Percentiles rank a stretch among this genome's conserved stretches.
Evolutionary conservation across 371 early-diverging fungal species (phyloP).

Genomic region (Mucor ambiguus): DNA sequence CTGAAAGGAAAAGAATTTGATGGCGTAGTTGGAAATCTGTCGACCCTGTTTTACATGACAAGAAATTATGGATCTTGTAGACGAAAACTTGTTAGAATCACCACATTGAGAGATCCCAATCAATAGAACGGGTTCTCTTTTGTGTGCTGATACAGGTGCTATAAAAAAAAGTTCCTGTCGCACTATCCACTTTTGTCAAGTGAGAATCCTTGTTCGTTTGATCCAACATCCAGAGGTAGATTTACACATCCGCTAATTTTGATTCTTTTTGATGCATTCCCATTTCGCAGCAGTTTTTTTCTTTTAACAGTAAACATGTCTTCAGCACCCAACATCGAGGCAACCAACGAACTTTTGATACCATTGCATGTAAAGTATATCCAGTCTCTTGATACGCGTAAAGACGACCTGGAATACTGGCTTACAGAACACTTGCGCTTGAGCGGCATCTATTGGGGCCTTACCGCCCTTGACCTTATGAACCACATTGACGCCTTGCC

Average conservation of each 20-base stretch:
- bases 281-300: neutral
- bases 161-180: too few species aligned
- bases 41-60: neutral
- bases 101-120: too few species aligned
- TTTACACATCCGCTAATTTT: neutral
- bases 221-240: too few species aligned
- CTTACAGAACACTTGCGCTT: slow-evolving; percentile 89
- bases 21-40: neutral
- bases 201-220: too few species aligned
- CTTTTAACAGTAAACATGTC: slow-evolving; percentile 2
- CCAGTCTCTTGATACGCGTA: slow-evolving; percentile 72
- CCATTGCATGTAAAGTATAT: slow-evolving; percentile 81
- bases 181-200: too few species aligned
- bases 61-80: too few species aligned
- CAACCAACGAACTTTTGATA: slow-evolving; percentile 23
- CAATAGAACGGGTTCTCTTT: too few species aligned
- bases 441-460: slow-evolving; percentile 95
- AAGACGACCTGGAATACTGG: slow-evolving; percentile 93
- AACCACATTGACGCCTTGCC: slow-evolving; percentile 70
- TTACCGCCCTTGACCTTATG: slow-evolving; percentile 83
- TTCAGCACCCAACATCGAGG: neutral
- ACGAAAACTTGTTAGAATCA: too few species aligned
- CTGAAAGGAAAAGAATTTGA: neutral
- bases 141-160: too few species aligned
- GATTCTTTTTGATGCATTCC: neutral